A percentile compares a stretch with the other conserved stretches of the same genome.
Evolutionary conservation across 2,329 filamentous ascomycete species (phyloP).

Genomic region (Colletotrichum liriopes): DNA sequence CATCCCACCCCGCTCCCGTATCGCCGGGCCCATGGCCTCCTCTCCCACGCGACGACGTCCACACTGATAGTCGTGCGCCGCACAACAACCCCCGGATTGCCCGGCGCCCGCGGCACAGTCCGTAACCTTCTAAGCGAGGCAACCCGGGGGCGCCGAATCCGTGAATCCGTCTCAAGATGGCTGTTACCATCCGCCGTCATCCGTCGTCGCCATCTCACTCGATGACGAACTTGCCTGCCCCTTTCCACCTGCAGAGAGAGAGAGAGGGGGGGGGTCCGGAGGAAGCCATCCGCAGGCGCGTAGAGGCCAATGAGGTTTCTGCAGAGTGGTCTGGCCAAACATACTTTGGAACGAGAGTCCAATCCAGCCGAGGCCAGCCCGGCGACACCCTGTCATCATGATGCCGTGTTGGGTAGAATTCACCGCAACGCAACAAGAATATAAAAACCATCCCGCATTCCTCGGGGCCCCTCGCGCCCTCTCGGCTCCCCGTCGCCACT

Average conservation of each 20-base stretch:
- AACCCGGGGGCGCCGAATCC: too few species aligned
- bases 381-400: too few species aligned
- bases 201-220: neutral
- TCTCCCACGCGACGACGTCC: neutral
- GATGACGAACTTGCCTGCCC: too few species aligned
- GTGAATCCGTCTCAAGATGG: neutral
- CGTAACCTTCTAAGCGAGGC: neutral
- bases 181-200: neutral
- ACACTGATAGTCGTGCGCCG: neutral
- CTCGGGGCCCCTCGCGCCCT: neutral
- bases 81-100: neutral
- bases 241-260: too few species aligned
- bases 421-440: too few species aligned
- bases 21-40: neutral
- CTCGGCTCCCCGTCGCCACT: neutral
- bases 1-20: neutral
- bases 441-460: too few species aligned
- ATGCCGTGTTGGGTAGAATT: too few species aligned
- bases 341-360: neutral
- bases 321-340: neutral
- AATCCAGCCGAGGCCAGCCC: neutral
- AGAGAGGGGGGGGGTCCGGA: neutral
- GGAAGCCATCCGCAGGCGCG: neutral
- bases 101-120: neutral
- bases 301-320: neutral